Conservation (phyloP, 148 eudicot genomes). For the Chenopodium suecicum region DNA sequence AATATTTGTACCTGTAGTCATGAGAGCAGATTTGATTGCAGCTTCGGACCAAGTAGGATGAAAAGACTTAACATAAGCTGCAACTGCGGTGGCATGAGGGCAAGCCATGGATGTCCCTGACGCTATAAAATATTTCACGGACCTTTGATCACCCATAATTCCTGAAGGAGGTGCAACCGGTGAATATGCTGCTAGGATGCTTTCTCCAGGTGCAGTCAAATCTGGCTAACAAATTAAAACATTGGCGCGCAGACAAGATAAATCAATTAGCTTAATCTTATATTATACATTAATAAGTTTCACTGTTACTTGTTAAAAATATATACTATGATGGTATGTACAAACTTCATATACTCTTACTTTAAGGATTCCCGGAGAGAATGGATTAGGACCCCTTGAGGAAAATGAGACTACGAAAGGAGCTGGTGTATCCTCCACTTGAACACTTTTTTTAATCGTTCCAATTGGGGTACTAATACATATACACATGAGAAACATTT, state of each 20-base stretch:
- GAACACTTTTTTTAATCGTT: conserved; percentile 27
- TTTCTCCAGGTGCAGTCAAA: conserved; percentile 45
- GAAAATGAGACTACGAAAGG: conserved; percentile 35
- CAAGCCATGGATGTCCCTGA: conserved; percentile 48
- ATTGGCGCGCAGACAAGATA: neutral
- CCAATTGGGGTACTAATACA: conserved; percentile 22
- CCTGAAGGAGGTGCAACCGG: conserved; percentile 18
- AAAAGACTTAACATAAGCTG: conserved; percentile 41
- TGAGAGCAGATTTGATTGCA: conserved; percentile 43
- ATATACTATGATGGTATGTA: too few relatives aligned
- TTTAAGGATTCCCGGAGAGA: conserved; percentile 32
- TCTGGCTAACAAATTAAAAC: conserved; percentile 32
- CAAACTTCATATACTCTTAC: neutral
- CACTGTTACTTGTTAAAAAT: too few relatives aligned
- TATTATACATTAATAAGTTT: too few relatives aligned
- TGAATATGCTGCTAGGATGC: conserved; percentile 43
- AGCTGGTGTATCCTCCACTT: conserved; percentile 19
- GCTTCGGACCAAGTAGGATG: conserved; percentile 42
- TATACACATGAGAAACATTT: too few relatives aligned
- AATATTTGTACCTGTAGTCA: conserved; percentile 34
- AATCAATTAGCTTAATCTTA: neutral
- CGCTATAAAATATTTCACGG: conserved; percentile 21
- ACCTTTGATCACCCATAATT: conserved; percentile 25
- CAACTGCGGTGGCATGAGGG: conserved; percentile 40
- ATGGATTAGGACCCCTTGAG: conserved; percentile 33